Base-by-base conservation (phyloP, 192 early-diverging fungal species). In the Coemansia sp. region DNA sequence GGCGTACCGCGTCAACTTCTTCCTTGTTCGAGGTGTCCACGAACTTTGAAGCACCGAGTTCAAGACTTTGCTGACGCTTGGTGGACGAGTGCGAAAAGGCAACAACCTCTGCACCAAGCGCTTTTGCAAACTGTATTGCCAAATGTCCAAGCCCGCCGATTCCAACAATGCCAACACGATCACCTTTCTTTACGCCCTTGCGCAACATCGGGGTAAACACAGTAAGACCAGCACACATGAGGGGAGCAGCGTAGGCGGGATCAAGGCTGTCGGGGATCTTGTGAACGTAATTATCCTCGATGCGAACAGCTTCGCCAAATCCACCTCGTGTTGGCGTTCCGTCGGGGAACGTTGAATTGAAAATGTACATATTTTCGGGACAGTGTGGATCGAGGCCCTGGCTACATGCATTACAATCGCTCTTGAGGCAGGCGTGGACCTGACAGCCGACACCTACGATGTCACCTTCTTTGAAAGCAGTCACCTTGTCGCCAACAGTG, bases 161-260 rank as follows among this genome's bases (percentile, higher is more conserved):
- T 34, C 33, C 33, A 34, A 34, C 33, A 20, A 94, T 75, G 38
- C 92, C 92, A 40, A 91, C 82, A 2, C 93, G 33, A 34, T 34
- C 33, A 4, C 33, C 33, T 76, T 34, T 34, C 33, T 34, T 10
- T 85, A 79, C 72, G 59, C 33, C 33, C 33, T 85, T 78, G 27
- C 82, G 83, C 20, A 84, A 72, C 38, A 95, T 71, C 3, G 92
- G 86, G 9, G 79, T 74, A 68, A 86, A 95, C 6, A 92, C 86
- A 13, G 93, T 89, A 8, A 86, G 80, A 15, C 93, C 93, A 17
- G 93, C 92, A 64, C 93, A 93, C 69, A 93, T 84, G 47, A 95
- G 59, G 4, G 92, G 87, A 2, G 85, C 87, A 2, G 86, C 88
- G 59, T 87, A 79, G 20, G 75, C 68, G 8, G 83, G 74, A 8